Evolutionary conservation across 768 basidiomycete species (phyloP).

Genomic region (Tremella fuciformis): DNA sequence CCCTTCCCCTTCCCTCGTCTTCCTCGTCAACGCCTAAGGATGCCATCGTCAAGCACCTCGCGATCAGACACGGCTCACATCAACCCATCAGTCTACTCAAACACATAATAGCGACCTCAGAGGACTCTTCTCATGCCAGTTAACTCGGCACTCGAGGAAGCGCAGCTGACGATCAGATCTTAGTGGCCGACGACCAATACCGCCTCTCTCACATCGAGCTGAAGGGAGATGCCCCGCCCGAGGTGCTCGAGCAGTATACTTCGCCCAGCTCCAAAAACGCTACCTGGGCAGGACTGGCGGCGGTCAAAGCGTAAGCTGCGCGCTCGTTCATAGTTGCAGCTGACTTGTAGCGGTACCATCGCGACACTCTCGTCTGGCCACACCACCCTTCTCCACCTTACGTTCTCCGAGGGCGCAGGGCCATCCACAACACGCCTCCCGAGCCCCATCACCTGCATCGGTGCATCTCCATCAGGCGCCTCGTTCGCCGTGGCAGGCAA

Average conservation of each 20-base stretch:
- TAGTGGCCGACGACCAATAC: conserved; percentile 35
- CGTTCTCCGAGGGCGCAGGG: conserved; percentile 5
- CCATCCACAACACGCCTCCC: conserved; percentile 8
- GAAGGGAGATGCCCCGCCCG: conserved; percentile 28
- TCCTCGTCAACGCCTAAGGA: conserved; percentile 21
- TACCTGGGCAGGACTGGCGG: conserved; percentile 41
- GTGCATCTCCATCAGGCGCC: conserved; percentile 13
- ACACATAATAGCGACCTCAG: conserved; percentile 21
- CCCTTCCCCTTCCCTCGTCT: conserved; percentile 26
- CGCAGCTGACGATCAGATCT: conserved; percentile 18
- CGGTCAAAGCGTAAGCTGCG: conserved; percentile 27
- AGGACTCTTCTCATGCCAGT: conserved; percentile 7
- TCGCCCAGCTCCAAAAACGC: conserved; percentile 29
- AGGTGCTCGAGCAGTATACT: conserved; percentile 30
- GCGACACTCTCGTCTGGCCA: conserved; percentile 33
- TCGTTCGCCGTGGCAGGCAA: conserved; percentile 47
- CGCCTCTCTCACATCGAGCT: conserved; percentile 30
- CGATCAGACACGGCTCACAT: conserved; percentile 36
- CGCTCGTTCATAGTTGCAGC: background rate
- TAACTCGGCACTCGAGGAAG: background rate
- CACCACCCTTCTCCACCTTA: conserved; percentile 10
- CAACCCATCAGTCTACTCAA: conserved; percentile 37
- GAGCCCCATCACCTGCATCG: conserved; percentile 3
- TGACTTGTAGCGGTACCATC: conserved; percentile 26
- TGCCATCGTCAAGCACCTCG: conserved; percentile 42